A percentile compares a stretch with the other conserved stretches of the same genome.
phyloP scores from a whole-genome alignment of 495 filamentous ascomycete genomes.

The Chaetomidium leptoderma region DNA sequence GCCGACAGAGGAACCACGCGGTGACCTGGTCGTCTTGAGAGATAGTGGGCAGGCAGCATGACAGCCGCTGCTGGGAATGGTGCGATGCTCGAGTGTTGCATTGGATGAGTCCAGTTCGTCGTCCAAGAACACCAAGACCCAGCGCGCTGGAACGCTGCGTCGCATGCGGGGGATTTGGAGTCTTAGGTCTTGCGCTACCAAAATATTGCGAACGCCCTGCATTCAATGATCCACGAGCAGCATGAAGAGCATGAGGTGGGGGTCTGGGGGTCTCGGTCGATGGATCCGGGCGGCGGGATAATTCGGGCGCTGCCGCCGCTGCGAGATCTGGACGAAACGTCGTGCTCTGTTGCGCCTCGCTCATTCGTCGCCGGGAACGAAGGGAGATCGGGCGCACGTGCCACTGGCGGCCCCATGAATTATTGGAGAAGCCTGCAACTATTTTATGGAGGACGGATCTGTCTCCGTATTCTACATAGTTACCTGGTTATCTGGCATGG shows the following conservation, averaged over 20 bases:
- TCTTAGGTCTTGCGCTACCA: not conserved
- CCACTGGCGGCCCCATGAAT: no score
- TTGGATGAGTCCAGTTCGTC: not conserved
- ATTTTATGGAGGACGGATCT: no score
- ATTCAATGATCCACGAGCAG: not conserved
- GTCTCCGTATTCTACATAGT: no score
- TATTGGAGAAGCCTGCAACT: no score
- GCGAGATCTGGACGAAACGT: not conserved
- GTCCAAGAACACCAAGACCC: not conserved
- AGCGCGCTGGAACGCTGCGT: conserved; percentile 5
- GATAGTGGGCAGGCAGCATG: not conserved
- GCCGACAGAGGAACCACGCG: not conserved
- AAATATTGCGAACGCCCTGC: not conserved
- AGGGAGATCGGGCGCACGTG: not conserved
- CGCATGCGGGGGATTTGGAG: not conserved
- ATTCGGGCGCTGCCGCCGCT: not conserved
- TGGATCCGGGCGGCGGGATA: conserved; percentile 7
- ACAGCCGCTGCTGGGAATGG: not conserved
- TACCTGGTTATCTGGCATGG: no score
- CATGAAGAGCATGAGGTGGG: not conserved
- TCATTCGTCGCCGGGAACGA: conserved; percentile 4
- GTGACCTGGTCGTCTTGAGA: not conserved
- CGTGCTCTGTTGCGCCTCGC: conserved; percentile 4
- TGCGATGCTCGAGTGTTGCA: not conserved
- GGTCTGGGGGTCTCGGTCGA: conserved; percentile 14